These are phyloP conservation scores for Datisca glomerata DNA, from an alignment of 306 rosid genomes.

Conservation along the genomic window DNA sequence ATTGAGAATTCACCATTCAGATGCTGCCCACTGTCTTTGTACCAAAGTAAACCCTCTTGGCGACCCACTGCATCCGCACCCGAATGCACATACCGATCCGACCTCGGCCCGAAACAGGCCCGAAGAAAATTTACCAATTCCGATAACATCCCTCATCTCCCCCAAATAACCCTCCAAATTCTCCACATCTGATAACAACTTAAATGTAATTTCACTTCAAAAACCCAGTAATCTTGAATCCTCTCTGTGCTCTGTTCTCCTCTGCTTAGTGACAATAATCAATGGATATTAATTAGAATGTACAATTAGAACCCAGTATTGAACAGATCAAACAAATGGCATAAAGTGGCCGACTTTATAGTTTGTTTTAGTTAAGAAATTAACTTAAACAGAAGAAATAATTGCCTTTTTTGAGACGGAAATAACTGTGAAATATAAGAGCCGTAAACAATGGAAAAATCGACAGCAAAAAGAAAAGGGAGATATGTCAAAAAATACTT, in stretches of 20 bases:
- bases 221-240: slow-evolving; percentile 18
- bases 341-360: not conserved
- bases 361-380: not conserved
- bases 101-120: slow-evolving; percentile 76
- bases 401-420: too few relatives aligned
- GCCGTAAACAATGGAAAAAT: not conserved
- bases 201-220: slow-evolving; percentile 13
- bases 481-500: not conserved
- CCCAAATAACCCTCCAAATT: slow-evolving; percentile 42
- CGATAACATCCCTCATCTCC: slow-evolving; percentile 99
- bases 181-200: slow-evolving; percentile 72
- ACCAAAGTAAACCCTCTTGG: slow-evolving; percentile 84
- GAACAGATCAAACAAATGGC: not conserved
- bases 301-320: not conserved
- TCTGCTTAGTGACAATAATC: slow-evolving; percentile 7
- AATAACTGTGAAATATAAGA: too few relatives aligned
- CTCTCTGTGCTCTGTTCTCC: slow-evolving; percentile 1
- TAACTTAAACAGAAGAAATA: not conserved
- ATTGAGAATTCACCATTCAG: slow-evolving; percentile 79
- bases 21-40: slow-evolving; percentile 81
- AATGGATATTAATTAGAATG: not conserved
- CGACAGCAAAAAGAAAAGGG: not conserved
- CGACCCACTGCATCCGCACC: slow-evolving; percentile 55
- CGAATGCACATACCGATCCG: slow-evolving; percentile 21
- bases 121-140: slow-evolving; percentile 68